Evolutionary conservation across 2,329 filamentous ascomycete genomes (phyloP).

Genomic region (Fusarium veterinarium): DNA sequence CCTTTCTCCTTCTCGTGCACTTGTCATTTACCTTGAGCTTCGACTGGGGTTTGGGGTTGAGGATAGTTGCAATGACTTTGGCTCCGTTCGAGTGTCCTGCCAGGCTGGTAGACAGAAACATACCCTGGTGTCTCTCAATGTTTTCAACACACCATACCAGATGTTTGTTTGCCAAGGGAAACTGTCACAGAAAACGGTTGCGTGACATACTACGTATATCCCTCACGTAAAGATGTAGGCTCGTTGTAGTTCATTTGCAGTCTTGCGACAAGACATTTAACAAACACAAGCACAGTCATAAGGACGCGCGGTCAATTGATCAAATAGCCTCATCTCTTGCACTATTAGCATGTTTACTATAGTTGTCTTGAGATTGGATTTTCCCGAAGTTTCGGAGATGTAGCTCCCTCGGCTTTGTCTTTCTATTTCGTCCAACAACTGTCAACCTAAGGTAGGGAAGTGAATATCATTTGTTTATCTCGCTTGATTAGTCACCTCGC

Average conservation of each 20-base stretch:
- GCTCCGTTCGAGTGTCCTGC: neutral
- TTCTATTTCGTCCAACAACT: neutral
- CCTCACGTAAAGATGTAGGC: neutral
- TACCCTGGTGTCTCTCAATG: neutral
- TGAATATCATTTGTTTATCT: neutral
- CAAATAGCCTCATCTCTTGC: neutral
- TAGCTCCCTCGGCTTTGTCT: neutral
- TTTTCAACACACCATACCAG: neutral
- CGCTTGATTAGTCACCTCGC: slow-evolving; percentile 1
- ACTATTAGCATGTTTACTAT: neutral
- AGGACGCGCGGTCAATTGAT: neutral
- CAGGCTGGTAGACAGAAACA: neutral
- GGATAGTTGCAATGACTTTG: neutral
- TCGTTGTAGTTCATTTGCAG: neutral
- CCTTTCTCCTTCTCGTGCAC: slow-evolving; percentile 21
- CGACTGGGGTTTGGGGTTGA: slow-evolving; percentile 1
- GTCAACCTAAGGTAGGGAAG: neutral
- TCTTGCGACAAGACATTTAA: neutral
- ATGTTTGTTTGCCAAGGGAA: neutral
- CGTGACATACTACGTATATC: neutral
- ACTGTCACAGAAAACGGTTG: neutral
- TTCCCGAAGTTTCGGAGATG: neutral
- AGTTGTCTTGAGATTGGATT: slow-evolving; percentile 3
- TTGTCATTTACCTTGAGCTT: neutral
- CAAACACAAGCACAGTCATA: neutral